Base-by-base conservation (phyloP, 768 basidiomycete genomes). In the Termitomyces bulborhizus region DNA sequence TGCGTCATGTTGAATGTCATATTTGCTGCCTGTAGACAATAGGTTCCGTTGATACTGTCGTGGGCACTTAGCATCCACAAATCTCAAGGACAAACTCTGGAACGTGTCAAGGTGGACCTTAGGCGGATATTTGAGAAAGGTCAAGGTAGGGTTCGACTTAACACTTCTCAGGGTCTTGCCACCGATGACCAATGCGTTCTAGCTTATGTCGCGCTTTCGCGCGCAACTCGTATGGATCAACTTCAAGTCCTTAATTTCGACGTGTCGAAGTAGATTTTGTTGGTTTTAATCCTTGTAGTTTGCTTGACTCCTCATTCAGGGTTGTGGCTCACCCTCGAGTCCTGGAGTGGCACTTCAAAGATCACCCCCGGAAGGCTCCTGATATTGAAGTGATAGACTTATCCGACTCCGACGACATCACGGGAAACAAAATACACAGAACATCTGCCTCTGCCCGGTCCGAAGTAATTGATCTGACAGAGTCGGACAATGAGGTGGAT, bases 1-100 rank as follows among this genome's bases (percentile, higher is more conserved):
- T 55, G 41, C 6, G 1, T 31, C 27, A 8, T 11, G 12, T 12
- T 40, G 7, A 21, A 13, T 36, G 9, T n/a, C 45, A 12, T 15
- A 42, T 43, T 6, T 29, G 5, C 24, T 56, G 15, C 36, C 39
- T 1, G 4, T 43, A 37, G 41, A 29, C 13, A 36, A 43, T 59
- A 89, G 84, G 62, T 91, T 1, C 88, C 89, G 0, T 68, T 95
- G 4, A 88, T 90, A 47, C 77, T 93, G n/a, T 85, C 93, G 0
- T 94, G 91, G 88, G 91, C 92, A 0, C 75, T 94, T 65, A 87
- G 85, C 46, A 84, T 94, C 36, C 91, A 94, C 71, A 95, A 95
- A 65, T 87, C 86, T 4, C 93, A 96, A 66, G 93, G 93, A 0
- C 93, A 94, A 68, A 95, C 93, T 0, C 71, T 96, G 43, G 82